These are phyloP conservation scores for Ogataea polymorpha DNA, from an alignment of 805 yeast genomes.

Conservation along the genomic window DNA sequence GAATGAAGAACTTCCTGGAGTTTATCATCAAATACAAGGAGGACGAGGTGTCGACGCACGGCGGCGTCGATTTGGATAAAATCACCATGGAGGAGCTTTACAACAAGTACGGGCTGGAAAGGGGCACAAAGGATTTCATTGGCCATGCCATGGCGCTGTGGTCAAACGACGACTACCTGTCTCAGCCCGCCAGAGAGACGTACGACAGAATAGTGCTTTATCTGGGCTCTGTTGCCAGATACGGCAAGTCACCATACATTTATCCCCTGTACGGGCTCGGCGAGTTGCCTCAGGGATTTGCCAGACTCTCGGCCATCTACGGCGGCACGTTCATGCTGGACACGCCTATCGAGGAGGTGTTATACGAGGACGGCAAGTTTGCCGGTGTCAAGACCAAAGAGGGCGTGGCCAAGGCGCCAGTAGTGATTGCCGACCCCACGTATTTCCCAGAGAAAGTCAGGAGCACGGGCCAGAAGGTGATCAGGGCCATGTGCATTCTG, in stretches of 20 bases:
- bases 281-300: constrained; percentile 98
- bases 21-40: constrained; percentile 81
- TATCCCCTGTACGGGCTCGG: constrained; percentile 97
- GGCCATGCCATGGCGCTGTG: constrained; percentile 99
- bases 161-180: constrained; percentile 86
- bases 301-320: constrained; percentile 91
- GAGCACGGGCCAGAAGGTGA: constrained; percentile 69
- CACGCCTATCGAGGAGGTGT: constrained; percentile 88
- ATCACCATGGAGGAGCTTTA: constrained; percentile 91
- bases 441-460: constrained; percentile 85
- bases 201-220: constrained; percentile 82
- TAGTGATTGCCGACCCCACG: constrained; percentile 96
- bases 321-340: constrained; percentile 99
- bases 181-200: constrained; percentile 88
- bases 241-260: constrained; percentile 94
- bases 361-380: constrained; percentile 71
- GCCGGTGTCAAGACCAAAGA: constrained; percentile 88
- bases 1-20: constrained; percentile 90
- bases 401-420: constrained; percentile 87
- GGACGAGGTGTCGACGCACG: constrained; percentile 75
- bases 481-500: constrained; percentile 83
- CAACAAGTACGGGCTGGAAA: constrained; percentile 83
- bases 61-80: constrained; percentile 78
- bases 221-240: constrained; percentile 86
- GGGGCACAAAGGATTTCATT: constrained; percentile 91